Evolutionary conservation across 192 early-diverging fungal species (phyloP), one percentile per base, ranked within the genome.

Genomic region (Entomortierella parvispora): DNA sequence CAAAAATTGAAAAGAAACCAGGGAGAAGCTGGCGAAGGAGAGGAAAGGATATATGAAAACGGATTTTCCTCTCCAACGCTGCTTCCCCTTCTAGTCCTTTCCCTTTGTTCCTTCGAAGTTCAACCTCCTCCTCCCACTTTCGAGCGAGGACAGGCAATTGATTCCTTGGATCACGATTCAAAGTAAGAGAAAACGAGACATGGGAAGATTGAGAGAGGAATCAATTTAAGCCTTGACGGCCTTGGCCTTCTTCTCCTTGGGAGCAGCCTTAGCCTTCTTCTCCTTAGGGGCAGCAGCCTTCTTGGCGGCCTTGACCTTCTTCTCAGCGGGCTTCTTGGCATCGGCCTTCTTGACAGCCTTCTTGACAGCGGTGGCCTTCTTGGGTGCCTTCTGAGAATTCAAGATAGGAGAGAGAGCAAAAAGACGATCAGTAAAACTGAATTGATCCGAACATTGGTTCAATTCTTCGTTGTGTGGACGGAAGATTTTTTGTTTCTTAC

Each of bases 261-360:
- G 85, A 11, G 77, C 47, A 34, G 82, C 42, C 55, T 82, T 61
- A 34, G 75, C 67, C 43, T 70, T 64, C 59, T 43, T 49, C 66
- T 82, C 83, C 68, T 80, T 86, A 25, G 85, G 59, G 26, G 57
- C 31, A 32, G 79, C 80, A 5, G 82, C 75, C 75, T 84, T 81
- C 86, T 90, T 91, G 8, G 79, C 66, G 40, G 86, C 64, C n/a
- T 40, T 40, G 45, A 81, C 71, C 79, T 84, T 87, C 60, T 79
- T 79, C 53, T 81, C 47, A 34, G 66, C 68, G 62, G 74, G 54
- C 80, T 84, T 85, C 60, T 83, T 86, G 47, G 84, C 57, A 53
- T 80, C 84, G 46, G 80, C 81, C 71, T 86, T 84, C 81, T 85
- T 82, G 47, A 51, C 46, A 44, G 65, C 67, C 69, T 84, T 86